A percentile compares a stretch with the other conserved stretches of the same genome.
These are phyloP conservation scores for Cornus controversa DNA, from an alignment of 148 eudicot species.

Conservation along the genomic window DNA sequence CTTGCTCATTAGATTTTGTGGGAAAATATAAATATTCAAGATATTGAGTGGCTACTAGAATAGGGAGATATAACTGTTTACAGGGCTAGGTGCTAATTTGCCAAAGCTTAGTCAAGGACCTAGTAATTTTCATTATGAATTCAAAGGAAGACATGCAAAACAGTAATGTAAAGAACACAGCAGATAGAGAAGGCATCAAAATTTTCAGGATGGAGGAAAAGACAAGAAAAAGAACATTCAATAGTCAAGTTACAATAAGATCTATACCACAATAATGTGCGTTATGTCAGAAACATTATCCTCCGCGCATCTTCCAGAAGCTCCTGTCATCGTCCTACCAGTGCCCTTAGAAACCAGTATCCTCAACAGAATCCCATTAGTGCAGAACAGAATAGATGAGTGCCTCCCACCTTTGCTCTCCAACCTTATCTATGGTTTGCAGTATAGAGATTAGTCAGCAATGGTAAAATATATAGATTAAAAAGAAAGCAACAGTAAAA, in stretches of 20 bases:
- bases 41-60: neutral
- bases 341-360: slow-evolving; percentile 57
- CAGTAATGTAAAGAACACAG: neutral
- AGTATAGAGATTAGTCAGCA: slow-evolving; percentile 1
- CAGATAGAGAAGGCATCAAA: neutral
- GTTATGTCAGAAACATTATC: slow-evolving; percentile 53
- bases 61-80: neutral
- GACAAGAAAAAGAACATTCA: neutral
- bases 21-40: neutral
- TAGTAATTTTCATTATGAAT: neutral
- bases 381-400: slow-evolving; percentile 84
- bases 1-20: neutral
- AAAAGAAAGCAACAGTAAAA: neutral
- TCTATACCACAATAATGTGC: slow-evolving; percentile 87
- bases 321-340: slow-evolving; percentile 32
- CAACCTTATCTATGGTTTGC: slow-evolving; percentile 67
- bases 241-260: slow-evolving; percentile 8
- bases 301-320: slow-evolving; percentile 18
- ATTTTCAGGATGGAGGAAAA: neutral
- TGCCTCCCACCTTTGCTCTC: slow-evolving; percentile 86
- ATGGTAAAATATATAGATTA: neutral
- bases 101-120: neutral
- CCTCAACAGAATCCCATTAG: slow-evolving; percentile 80
- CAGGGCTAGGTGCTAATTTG: neutral
- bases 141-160: neutral